These are phyloP conservation scores for Mucuna pruriens DNA, from an alignment of 306 rosid species.

Conservation along the genomic window DNA sequence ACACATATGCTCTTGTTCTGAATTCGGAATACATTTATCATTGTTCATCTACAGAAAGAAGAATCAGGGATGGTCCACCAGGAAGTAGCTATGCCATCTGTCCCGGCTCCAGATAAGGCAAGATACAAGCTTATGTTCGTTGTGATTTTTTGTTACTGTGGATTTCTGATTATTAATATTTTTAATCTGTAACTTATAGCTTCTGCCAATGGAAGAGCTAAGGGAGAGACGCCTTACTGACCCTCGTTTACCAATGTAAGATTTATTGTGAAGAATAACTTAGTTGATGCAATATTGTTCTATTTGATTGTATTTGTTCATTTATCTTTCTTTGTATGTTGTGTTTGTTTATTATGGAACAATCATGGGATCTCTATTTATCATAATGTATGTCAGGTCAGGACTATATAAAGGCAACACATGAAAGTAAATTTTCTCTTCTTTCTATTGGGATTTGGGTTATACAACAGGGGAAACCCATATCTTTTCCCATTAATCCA, in stretches of 20 bases:
- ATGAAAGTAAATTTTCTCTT: slow-evolving; percentile 1
- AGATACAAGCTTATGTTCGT: slow-evolving; percentile 39
- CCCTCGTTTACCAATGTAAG: slow-evolving; percentile 49
- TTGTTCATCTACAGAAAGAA: slow-evolving; percentile 65
- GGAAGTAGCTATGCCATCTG: slow-evolving; percentile 70
- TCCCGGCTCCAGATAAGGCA: slow-evolving; percentile 77
- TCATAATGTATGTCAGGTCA: slow-evolving; percentile 7
- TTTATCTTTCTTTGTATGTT: slow-evolving; percentile 2
- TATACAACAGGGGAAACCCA: slow-evolving; percentile 17
- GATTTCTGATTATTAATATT: slow-evolving; percentile 20
- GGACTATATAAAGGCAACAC: neutral
- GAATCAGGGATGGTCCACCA: slow-evolving; percentile 79
- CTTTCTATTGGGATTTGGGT: slow-evolving; percentile 3
- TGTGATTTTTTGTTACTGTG: slow-evolving; percentile 5
- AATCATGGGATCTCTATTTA: slow-evolving; percentile 2
- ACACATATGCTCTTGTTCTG: slow-evolving; percentile 1
- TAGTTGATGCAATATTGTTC: slow-evolving; percentile 16
- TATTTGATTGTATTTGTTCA: neutral
- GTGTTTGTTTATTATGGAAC: neutral
- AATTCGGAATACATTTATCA: slow-evolving; percentile 17
- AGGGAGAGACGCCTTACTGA: slow-evolving; percentile 50
- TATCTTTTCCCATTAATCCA: neutral
- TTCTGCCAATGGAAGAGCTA: slow-evolving; percentile 48
- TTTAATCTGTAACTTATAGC: slow-evolving; percentile 35
- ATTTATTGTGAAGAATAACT: slow-evolving; percentile 25